Conservation (phyloP, 176 grass and related monocot genomes). For the Carex myosuroides region DNA sequence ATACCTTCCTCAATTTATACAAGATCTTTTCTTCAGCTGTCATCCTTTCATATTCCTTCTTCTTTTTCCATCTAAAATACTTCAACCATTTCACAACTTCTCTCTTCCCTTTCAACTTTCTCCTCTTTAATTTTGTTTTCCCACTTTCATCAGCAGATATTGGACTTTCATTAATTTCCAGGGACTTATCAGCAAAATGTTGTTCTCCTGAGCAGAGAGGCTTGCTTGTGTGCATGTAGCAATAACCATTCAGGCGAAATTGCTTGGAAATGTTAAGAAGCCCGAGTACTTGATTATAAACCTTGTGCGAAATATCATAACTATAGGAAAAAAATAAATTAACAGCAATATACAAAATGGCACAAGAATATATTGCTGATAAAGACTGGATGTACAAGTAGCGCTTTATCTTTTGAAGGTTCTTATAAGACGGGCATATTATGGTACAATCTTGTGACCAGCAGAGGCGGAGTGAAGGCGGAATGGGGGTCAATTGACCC, state of each 20-base stretch:
- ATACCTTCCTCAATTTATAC: slow-evolving; percentile 79
- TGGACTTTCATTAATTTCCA: slow-evolving; percentile 24
- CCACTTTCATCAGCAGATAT: slow-evolving; percentile 24
- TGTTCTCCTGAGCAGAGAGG: slow-evolving; percentile 28
- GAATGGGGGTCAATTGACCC: no score
- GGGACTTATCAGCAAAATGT: slow-evolving; percentile 4
- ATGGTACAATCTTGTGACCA: not conserved
- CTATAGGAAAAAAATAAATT: slow-evolving; percentile 31
- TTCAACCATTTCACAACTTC: slow-evolving; percentile 87
- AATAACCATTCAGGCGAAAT: slow-evolving; percentile 24
- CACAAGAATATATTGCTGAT: not conserved
- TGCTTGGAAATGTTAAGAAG: slow-evolving; percentile 6
- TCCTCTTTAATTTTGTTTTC: slow-evolving; percentile 55
- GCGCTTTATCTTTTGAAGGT: not conserved
- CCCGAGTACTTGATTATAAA: slow-evolving; percentile 19
- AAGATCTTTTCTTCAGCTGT: slow-evolving; percentile 91
- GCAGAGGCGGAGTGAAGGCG: not conserved
- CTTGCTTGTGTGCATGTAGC: slow-evolving; percentile 40
- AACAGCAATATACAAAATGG: not conserved
- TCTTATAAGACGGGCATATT: not conserved
- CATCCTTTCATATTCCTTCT: slow-evolving; percentile 89
- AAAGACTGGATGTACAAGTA: not conserved
- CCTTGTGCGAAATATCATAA: slow-evolving; percentile 49
- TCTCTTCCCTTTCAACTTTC: slow-evolving; percentile 84
- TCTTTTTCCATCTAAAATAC: slow-evolving; percentile 87